These are phyloP conservation scores for Pholiota microspora DNA, from an alignment of 768 basidiomycete genomes.

Conservation along the genomic window DNA sequence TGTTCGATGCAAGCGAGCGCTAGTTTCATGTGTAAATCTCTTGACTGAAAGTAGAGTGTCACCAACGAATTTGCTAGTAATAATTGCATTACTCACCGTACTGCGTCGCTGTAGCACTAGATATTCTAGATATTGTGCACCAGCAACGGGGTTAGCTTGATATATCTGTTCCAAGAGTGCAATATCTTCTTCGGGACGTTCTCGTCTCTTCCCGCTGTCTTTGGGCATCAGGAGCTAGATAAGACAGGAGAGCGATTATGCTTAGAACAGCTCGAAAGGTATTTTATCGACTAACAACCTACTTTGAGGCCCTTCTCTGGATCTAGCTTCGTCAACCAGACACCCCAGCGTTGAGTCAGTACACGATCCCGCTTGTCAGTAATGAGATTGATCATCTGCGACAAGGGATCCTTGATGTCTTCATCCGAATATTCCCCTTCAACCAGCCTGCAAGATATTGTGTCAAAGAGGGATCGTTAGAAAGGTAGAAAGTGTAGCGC, in stretches of 20 bases:
- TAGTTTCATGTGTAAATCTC: conserved; percentile 66
- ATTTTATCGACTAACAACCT: conserved; percentile 1
- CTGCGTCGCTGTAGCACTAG: conserved; percentile 70
- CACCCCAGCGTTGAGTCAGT: conserved; percentile 70
- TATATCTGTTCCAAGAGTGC: conserved; percentile 54
- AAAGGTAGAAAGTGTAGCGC: conserved; percentile 10
- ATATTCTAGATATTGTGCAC: conserved; percentile 75
- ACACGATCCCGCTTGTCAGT: conserved; percentile 54
- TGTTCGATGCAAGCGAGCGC: conserved; percentile 54
- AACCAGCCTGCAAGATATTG: conserved; percentile 44
- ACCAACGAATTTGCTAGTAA: no score
- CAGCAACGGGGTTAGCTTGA: conserved; percentile 57
- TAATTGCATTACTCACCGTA: conserved; percentile 52
- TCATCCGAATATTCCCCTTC: conserved; percentile 66
- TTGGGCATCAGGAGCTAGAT: conserved; percentile 59
- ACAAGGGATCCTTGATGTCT: conserved; percentile 61
- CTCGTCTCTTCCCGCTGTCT: conserved; percentile 52
- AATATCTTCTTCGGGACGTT: conserved; percentile 62
- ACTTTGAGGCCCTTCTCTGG: conserved; percentile 73
- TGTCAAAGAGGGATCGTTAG: background rate
- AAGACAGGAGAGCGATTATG: background rate
- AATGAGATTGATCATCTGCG: conserved; percentile 57
- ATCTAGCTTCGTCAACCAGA: conserved; percentile 77
- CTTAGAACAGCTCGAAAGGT: background rate
- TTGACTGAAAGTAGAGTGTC: no score